Conservation (phyloP, 2,329 filamentous ascomycete genomes). For the Penicillium sp. region DNA sequence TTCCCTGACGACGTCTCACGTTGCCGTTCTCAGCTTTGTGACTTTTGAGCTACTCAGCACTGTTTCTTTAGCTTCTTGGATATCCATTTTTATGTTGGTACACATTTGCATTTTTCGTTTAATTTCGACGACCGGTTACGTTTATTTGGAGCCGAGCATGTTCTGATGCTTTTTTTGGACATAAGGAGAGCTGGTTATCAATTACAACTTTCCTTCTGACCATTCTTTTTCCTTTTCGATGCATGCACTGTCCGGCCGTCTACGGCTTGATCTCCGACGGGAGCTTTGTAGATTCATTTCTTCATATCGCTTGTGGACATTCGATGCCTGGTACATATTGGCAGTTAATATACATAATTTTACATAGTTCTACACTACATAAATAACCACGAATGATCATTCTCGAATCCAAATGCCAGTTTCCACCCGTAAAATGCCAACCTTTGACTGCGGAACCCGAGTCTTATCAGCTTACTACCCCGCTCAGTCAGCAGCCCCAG, state of each 20-base stretch:
- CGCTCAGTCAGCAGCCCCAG: constrained; percentile 5
- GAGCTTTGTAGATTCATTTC: background rate
- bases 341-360: background rate
- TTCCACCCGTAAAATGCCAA: too few species aligned
- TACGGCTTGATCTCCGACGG: background rate
- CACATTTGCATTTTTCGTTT: constrained; percentile 20
- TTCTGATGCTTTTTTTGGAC: constrained; percentile 10
- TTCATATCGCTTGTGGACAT: background rate
- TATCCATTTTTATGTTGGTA: constrained; percentile 14
- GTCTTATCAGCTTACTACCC: too few species aligned
- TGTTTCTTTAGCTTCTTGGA: constrained; percentile 13
- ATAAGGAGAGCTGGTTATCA: constrained; percentile 10
- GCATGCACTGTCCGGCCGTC: background rate
- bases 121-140: constrained; percentile 13
- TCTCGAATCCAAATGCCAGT: too few species aligned
- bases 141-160: constrained; percentile 7
- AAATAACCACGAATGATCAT: background rate
- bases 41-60: constrained; percentile 20
- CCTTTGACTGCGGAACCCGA: too few species aligned
- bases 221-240: background rate
- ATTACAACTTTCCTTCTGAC: constrained; percentile 1
- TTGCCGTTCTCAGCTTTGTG: constrained; percentile 20
- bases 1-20: constrained; percentile 23
- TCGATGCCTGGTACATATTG: background rate
- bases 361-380: background rate